Evolutionary conservation across 805 yeast species (phyloP).

Genomic region (Ogataea methylovora): DNA sequence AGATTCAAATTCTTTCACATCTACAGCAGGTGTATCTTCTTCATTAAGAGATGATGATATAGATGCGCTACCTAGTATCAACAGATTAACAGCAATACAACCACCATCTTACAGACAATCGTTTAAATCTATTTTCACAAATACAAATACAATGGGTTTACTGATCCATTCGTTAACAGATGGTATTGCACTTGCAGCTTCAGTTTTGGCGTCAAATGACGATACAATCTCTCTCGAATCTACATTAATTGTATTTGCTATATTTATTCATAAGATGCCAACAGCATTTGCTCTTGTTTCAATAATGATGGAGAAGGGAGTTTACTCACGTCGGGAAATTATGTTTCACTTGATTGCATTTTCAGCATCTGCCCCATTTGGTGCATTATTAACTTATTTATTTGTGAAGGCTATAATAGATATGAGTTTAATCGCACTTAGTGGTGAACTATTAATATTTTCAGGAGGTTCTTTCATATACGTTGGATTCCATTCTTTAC

Average conservation of each 20-base stretch:
- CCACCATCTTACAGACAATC: too few relatives aligned
- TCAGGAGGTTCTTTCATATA: conserved; percentile 70
- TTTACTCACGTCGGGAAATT: conserved; percentile 22
- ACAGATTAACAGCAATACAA: too few relatives aligned
- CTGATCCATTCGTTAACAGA: conserved; percentile 63
- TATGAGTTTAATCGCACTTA: conserved; percentile 24
- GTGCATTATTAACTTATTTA: conserved; percentile 44
- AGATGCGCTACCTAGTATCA: background rate
- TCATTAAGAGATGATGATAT: background rate
- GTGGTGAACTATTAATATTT: conserved; percentile 49
- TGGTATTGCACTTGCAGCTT: conserved; percentile 66
- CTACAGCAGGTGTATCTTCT: background rate
- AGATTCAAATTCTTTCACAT: background rate
- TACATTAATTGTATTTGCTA: conserved; percentile 45
- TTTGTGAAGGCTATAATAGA: conserved; percentile 1
- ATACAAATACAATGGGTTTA: conserved; percentile 53
- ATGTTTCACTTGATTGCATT: conserved; percentile 44
- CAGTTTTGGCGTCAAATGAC: conserved; percentile 28
- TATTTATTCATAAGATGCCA: conserved; percentile 67
- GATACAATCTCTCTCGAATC: conserved; percentile 8
- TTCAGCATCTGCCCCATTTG: conserved; percentile 53
- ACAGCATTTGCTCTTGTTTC: conserved; percentile 63
- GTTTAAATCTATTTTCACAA: conserved; percentile 25
- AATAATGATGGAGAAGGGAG: conserved; percentile 36
- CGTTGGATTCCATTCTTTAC: conserved; percentile 61